A percentile compares a stretch with the other conserved stretches of the same genome.
phyloP scores from a whole-genome alignment of 768 basidiomycete genomes.

The Psilocybe tampanensis region DNA sequence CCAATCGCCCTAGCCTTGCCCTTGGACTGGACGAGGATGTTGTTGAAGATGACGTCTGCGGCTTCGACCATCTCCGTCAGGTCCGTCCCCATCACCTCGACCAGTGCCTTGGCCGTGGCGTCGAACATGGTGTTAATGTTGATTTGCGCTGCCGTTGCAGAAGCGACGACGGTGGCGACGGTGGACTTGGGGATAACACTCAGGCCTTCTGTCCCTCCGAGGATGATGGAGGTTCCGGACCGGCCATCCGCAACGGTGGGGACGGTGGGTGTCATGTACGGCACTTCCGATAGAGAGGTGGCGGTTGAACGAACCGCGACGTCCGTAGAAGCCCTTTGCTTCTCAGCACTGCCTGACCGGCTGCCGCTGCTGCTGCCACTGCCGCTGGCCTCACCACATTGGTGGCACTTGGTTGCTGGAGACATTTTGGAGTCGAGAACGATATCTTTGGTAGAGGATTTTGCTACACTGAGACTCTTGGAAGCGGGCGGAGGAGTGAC shows the following conservation, averaged over 20 bases:
- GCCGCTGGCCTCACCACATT: conserved; percentile 15
- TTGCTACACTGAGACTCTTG: conserved; percentile 23
- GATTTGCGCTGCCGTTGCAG: conserved; percentile 29
- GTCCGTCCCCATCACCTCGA: conserved; percentile 50
- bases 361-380: conserved; percentile 8
- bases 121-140: conserved; percentile 53
- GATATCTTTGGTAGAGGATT: conserved; percentile 13
- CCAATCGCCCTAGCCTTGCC: conserved; percentile 46
- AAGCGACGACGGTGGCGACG: conserved; percentile 14
- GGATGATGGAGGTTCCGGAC: conserved; percentile 17
- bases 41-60: conserved; percentile 56
- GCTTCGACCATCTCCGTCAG: conserved; percentile 59
- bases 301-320: conserved; percentile 23
- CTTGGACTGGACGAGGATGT: conserved; percentile 54
- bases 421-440: conserved; percentile 18
- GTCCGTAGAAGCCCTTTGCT: conserved; percentile 25
- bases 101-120: conserved; percentile 44
- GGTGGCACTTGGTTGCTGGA: conserved; percentile 15
- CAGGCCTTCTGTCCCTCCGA: conserved; percentile 14
- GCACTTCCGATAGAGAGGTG: conserved; percentile 23
- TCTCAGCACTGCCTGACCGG: conserved; percentile 11
- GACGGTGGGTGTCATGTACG: conserved; percentile 32
- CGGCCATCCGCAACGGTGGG: conserved; percentile 18
- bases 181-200: conserved; percentile 17
- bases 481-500: conserved; percentile 28